phyloP scores from a whole-genome alignment of 148 eudicot species.

The Linanthus parryae region DNA sequence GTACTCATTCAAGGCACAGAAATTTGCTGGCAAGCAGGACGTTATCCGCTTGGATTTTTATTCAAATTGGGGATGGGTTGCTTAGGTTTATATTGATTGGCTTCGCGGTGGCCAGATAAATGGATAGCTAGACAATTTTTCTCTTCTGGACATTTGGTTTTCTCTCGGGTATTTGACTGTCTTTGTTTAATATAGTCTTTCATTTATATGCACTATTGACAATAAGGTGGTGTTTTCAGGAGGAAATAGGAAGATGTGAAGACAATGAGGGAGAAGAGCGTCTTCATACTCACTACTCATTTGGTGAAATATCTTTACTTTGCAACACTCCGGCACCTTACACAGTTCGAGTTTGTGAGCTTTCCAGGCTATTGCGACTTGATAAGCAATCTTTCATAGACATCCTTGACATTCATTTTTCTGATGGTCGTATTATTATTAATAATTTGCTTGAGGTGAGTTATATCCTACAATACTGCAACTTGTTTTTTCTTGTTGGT shows the following conservation, averaged over 20 bases:
- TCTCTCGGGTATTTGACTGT: no score
- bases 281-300: slow-evolving; percentile 13
- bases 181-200: not conserved
- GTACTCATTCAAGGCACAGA: no score
- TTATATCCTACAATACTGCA: not conserved
- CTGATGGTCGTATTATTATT: slow-evolving; percentile 22
- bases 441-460: slow-evolving; percentile 12
- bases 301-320: slow-evolving; percentile 27
- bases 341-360: slow-evolving; percentile 22
- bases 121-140: no score
- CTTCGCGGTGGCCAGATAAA: no score
- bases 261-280: slow-evolving; percentile 12
- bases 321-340: slow-evolving; percentile 22
- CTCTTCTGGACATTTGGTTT: no score
- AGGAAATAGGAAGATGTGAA: slow-evolving; percentile 12
- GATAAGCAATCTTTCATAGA: slow-evolving; percentile 22
- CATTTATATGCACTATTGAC: slow-evolving; percentile 2
- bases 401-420: slow-evolving; percentile 23
- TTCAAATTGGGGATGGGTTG: no score
- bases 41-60: no score
- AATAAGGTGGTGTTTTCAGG: slow-evolving; percentile 14
- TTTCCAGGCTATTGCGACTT: slow-evolving; percentile 22
- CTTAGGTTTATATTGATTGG: no score
- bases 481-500: not conserved
- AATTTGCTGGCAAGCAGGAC: no score